Evolutionary conservation across 1,139 yeast species (phyloP), one percentile per base, ranked within the genome.

Genomic region (Geotrichum klebahnii): DNA sequence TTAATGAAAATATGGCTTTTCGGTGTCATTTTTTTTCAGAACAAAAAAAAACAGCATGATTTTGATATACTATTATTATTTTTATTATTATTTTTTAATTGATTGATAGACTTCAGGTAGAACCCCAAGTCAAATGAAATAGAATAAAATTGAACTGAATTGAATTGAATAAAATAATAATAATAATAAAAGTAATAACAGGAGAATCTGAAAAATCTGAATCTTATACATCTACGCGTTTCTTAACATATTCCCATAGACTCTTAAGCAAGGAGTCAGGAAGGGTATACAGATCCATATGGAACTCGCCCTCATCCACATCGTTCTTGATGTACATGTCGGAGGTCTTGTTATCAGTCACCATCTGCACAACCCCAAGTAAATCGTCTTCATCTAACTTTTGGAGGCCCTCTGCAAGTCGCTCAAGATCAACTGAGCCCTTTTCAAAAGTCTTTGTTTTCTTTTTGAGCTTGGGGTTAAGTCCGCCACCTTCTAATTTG

Each of bases 251-350:
- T 60, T 92, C 97, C 95, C 95, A 89, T 68, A 92, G 76, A 76
- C 95, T 86, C 71, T 85, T 88, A 68, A 92, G 78, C 66, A 92
- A 75, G 38, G 88, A 82, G 66, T 90, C 97, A 19, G 98, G 98
- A 60, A 92, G 76, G 39, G 97, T 90, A 68, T 82, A 90, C 61
- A 92, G 76, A 70, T 92, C 98, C 86, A 92, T 88, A 53, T 95
- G 90, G 68, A 92, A 92, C 72, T 92, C 98, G 46, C 98, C 98
- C 62, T 88, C 94, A 57, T 90, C 97, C 47, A 87, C 90, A 65
- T 92, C 96, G 69, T 92, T 92, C 67, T 90, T 89, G 63, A 92
- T 86, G 69, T 86, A 89, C 96, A 92, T 92, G 53, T 92, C 97
- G 44, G 87, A 82, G 16, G 97, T 89, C 68, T 88, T 82, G 70